Base-by-base conservation (phyloP, 108 stramenopile species). In the Cylindrotheca fusiformis region DNA sequence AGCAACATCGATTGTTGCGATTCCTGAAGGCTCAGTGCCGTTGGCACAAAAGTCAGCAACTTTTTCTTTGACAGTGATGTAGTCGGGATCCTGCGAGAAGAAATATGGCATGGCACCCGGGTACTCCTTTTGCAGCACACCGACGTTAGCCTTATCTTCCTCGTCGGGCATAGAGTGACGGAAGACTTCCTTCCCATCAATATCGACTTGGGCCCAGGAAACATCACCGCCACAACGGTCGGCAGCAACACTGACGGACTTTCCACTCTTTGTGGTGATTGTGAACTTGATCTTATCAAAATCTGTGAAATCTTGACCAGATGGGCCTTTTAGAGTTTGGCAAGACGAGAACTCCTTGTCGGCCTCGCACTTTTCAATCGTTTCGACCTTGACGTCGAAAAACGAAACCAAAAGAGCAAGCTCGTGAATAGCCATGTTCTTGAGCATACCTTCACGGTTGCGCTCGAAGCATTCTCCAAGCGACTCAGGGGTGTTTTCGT, bases 361-460 rank as follows among this genome's bases (percentile, higher is more conserved):
- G 29, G 88, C 95, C 6, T 33, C 67, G 52, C 91, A 91, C 41
- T 64, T 74, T 20, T 75, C 88, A 74, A 96, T 93, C 63, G 88
- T 94, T 25, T 93, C 89, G 18, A 88, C 90, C 19, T 80, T 75
- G 12, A 91, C 91, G 69, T 88, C 90, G 55, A 86, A 96, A 72
- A 93, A 96, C 50, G 80, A 79, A 29, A 91, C 95, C 45, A 96
- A 64, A 23, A 96, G 64, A 12, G 92, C 91, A 59, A 93, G 63
- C 65, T 96, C 95, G 77, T 96, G 95, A 62, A 96, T 93, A 3
- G 95, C 95, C 95, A 96, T 96, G 73, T 96, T 96, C 64, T 96
- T 96, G 33, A 96, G 75, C 92, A 96, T 96, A 49, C 95, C 95
- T 68, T 96, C 95, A 32, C 86, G 74, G 71, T 96, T 96, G 17